Conservation (phyloP, 257 asterid species). For the Prunella vulgaris region DNA sequence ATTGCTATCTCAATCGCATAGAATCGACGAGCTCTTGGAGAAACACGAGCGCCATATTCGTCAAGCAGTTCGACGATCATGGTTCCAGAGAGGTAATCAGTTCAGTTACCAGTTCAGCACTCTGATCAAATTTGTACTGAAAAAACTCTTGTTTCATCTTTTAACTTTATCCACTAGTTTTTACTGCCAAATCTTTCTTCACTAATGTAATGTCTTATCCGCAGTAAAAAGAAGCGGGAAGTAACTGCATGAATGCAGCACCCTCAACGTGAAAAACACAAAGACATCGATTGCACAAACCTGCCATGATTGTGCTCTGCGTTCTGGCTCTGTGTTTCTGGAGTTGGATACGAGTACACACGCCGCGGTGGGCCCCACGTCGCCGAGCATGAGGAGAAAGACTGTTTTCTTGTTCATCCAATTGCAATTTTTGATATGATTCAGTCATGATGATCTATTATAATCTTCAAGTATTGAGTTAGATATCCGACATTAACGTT, state of each 20-base stretch:
- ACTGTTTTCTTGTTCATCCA: not conserved
- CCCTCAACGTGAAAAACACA: not conserved
- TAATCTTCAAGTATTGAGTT: not conserved
- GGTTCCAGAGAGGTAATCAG: conserved; percentile 78
- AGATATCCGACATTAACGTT: not conserved
- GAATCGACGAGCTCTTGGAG: conserved; percentile 76
- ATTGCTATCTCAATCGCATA: conserved; percentile 65
- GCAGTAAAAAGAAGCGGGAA: conserved; percentile 38
- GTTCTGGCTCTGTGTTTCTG: conserved; percentile 11
- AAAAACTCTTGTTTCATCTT: not conserved
- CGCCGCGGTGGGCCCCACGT: not conserved
- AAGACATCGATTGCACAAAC: not conserved
- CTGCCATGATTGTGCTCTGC: conserved; percentile 9
- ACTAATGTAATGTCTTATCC: not conserved
- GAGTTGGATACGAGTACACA: not conserved
- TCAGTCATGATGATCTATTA: not conserved
- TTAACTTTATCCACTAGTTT: not conserved
- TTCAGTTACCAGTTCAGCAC: not conserved
- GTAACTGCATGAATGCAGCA: conserved; percentile 17
- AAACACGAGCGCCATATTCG: conserved; percentile 93
- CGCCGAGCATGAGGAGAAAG: not conserved
- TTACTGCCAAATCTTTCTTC: not conserved
- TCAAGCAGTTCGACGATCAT: conserved; percentile 82
- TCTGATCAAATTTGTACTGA: not conserved
- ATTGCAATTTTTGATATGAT: not conserved